Percentiles rank a stretch among this genome's conserved stretches.
Conservation (phyloP, 306 rosid species). For the Vigna angularis region DNA sequence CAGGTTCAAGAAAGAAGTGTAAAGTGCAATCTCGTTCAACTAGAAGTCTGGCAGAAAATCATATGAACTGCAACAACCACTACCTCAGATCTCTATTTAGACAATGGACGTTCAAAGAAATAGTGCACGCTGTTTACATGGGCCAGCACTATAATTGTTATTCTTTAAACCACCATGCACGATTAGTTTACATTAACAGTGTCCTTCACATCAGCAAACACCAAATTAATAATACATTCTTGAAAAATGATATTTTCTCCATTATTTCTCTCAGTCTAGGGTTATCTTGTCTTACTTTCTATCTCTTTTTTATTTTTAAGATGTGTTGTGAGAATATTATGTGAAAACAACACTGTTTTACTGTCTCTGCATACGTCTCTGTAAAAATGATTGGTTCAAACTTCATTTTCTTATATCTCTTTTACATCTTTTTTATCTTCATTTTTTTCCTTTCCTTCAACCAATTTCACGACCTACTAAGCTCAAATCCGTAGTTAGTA, state of each 20-base stretch:
- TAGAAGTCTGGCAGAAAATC: conserved; percentile 46
- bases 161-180: neutral
- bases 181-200: neutral
- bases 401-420: neutral
- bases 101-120: conserved; percentile 9
- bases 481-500: too few species aligned
- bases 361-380: too few species aligned
- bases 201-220: neutral
- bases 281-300: neutral
- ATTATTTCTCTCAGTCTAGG: neutral
- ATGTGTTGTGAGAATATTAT: too few species aligned
- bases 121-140: neutral
- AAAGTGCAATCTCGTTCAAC: conserved; percentile 61
- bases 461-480: too few species aligned
- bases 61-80: conserved; percentile 23
- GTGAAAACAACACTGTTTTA: too few species aligned
- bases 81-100: neutral
- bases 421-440: neutral
- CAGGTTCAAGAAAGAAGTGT: conserved; percentile 72
- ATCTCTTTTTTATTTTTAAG: too few species aligned
- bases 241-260: neutral
- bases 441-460: too few species aligned
- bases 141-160: conserved; percentile 1
- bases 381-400: neutral
- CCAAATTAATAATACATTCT: neutral